Evolutionary conservation across 306 rosid genomes (phyloP).

Genomic region (Pterocarpus santalinus): DNA sequence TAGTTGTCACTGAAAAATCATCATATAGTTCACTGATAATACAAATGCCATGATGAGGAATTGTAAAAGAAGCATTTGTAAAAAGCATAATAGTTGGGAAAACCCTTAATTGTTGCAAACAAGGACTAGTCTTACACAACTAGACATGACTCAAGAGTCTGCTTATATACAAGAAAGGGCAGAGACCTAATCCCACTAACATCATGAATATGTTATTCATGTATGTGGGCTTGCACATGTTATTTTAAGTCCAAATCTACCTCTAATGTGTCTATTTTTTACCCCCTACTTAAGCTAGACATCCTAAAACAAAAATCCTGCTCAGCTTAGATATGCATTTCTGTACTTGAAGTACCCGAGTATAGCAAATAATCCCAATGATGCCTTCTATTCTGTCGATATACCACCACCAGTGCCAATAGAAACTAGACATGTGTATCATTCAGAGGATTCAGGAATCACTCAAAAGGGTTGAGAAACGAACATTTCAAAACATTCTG

Average conservation of each 20-base stretch:
- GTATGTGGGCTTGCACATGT: neutral
- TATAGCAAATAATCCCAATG: neutral
- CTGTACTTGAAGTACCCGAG: neutral
- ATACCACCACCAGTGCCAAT: neutral
- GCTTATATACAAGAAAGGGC: neutral
- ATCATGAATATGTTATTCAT: neutral
- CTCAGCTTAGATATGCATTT: conserved; percentile 1
- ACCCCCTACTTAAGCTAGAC: neutral
- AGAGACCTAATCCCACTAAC: conserved; percentile 4
- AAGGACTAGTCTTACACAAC: neutral
- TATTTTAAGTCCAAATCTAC: conserved; percentile 17
- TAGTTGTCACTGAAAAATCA: conserved; percentile 14
- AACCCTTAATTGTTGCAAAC: neutral
- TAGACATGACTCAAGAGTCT: conserved; percentile 1
- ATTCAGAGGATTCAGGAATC: neutral
- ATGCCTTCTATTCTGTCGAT: neutral
- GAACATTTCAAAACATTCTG: neutral
- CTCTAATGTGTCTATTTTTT: neutral
- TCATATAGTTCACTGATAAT: conserved; percentile 18
- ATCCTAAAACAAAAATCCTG: neutral
- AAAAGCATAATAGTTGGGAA: neutral
- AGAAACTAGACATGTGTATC: neutral
- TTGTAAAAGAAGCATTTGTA: neutral
- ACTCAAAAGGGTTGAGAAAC: neutral
- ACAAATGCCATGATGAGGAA: conserved; percentile 19